These are phyloP conservation scores for Fusarium temperatum DNA, from an alignment of 2,329 filamentous ascomycete genomes.

Conservation along the genomic window DNA sequence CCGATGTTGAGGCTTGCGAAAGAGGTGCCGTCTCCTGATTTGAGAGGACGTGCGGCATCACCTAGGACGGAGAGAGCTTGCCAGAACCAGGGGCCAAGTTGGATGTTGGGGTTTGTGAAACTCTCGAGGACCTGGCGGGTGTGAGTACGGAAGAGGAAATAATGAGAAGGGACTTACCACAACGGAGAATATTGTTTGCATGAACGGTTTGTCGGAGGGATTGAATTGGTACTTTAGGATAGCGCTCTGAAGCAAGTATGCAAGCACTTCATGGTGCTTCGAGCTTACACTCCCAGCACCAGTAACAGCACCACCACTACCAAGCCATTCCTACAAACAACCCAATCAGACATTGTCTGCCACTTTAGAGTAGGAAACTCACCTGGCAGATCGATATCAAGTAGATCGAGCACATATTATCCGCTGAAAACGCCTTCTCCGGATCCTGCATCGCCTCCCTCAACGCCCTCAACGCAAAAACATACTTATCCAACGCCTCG, in stretches of 20 bases:
- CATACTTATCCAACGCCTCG: background rate
- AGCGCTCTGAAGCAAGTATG: background rate
- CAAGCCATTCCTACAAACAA: background rate
- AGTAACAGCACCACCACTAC: fast-evolving
- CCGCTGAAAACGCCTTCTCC: background rate
- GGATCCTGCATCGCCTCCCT: background rate
- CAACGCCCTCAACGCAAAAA: background rate
- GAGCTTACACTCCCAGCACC: background rate
- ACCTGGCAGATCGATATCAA: conserved; percentile 6
- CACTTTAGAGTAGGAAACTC: fast-evolving
- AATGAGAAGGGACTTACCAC: background rate
- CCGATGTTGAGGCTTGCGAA: background rate
- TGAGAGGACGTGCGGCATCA: background rate
- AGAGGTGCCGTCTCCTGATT: background rate
- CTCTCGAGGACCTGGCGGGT: background rate
- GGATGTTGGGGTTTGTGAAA: background rate
- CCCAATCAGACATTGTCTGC: fast-evolving
- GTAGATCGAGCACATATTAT: conserved; percentile 15
- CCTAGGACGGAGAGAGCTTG: background rate
- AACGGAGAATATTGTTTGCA: background rate
- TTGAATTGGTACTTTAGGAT: background rate
- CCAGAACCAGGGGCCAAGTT: conserved; percentile 5
- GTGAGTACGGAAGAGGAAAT: background rate
- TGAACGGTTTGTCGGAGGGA: background rate
- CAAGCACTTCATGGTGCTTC: conserved; percentile 2